Conservation (phyloP, 305 asterid genomes). For the Fraxinus ornus region DNA sequence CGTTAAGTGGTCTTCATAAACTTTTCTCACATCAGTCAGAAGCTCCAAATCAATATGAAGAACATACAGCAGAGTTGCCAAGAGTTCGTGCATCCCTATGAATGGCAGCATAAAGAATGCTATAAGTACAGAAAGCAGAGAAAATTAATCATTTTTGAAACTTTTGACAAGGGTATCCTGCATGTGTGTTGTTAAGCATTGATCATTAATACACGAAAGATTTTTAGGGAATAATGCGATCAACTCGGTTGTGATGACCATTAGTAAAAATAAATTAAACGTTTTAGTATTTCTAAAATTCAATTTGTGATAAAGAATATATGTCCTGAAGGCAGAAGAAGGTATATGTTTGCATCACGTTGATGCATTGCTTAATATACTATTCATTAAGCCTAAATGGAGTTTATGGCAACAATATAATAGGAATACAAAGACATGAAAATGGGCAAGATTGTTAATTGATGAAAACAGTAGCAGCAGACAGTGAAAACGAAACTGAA, state of each 20-base stretch:
- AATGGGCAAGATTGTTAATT: background rate
- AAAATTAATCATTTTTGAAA: background rate
- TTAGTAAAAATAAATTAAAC: constrained; percentile 7
- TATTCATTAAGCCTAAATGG: background rate
- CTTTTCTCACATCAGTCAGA: constrained; percentile 75
- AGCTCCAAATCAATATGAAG: constrained; percentile 78
- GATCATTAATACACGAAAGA: background rate
- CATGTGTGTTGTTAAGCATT: background rate
- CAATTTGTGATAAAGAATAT: background rate
- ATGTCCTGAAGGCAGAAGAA: background rate
- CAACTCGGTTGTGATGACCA: constrained; percentile 1
- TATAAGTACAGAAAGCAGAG: constrained; percentile 18
- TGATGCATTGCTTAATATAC: background rate
- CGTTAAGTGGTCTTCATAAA: constrained; percentile 65
- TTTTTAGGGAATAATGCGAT: background rate
- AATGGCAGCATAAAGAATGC: constrained; percentile 23
- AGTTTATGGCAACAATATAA: background rate
- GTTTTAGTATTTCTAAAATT: constrained; percentile 3
- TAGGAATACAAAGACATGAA: background rate
- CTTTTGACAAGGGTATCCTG: background rate
- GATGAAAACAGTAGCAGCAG: constrained; percentile 10
- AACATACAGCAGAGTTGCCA: constrained; percentile 86
- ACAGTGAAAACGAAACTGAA: background rate
- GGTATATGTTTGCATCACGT: background rate
- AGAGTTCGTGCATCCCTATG: constrained; percentile 95